Evolutionary conservation across 148 eudicot species (phyloP).

Genomic region (Rhododendron vialii): DNA sequence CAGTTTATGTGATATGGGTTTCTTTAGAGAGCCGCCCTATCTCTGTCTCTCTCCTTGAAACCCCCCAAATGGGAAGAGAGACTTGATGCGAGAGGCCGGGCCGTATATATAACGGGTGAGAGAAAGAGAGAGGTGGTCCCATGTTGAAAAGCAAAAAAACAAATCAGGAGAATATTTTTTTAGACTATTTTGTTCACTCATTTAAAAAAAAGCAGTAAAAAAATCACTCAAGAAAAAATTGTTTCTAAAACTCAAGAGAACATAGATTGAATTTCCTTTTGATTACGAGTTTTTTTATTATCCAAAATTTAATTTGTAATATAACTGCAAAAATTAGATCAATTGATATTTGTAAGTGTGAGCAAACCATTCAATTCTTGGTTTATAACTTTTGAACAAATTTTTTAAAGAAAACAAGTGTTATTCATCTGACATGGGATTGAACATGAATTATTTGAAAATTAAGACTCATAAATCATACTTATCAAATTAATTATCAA

Average conservation of each 20-base stretch:
- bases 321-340: neutral
- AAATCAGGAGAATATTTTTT: no score
- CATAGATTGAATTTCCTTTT: no score
- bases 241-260: no score
- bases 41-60: neutral
- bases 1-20: slow-evolving; percentile 13
- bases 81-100: neutral
- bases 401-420: neutral
- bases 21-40: slow-evolving; percentile 7
- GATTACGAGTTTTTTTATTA: no score
- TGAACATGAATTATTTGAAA: neutral
- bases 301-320: no score
- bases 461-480: neutral
- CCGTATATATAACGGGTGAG: slow-evolving; percentile 4
- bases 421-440: neutral
- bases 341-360: neutral
- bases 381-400: neutral
- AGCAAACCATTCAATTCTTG: neutral
- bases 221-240: no score
- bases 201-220: no score
- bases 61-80: slow-evolving; percentile 24
- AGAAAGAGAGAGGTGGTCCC: neutral
- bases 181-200: no score
- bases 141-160: neutral
- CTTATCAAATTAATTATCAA: neutral